These are phyloP conservation scores for Chytriomyces sp. DNA, from an alignment of 192 early-diverging fungal species.

Conservation along the genomic window DNA sequence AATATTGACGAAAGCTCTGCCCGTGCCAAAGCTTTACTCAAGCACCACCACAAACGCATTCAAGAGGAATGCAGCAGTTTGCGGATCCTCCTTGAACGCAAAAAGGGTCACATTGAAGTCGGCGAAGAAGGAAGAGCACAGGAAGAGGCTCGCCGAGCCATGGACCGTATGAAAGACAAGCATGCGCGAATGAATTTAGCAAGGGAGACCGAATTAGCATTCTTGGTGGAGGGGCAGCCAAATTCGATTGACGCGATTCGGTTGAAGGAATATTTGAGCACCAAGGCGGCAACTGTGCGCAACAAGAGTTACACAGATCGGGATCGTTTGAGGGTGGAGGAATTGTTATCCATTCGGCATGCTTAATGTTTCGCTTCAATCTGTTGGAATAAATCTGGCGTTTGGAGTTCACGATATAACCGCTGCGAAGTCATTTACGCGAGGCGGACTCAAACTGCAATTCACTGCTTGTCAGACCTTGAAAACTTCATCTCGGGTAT, in stretches of 20 bases:
- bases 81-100: slow-evolving; percentile 34
- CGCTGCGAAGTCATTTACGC: too few species aligned
- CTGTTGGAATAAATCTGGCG: too few species aligned
- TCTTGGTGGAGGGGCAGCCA: slow-evolving; percentile 56
- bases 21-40: slow-evolving; percentile 29
- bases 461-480: too few species aligned
- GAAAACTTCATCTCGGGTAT: too few species aligned
- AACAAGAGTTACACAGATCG: slow-evolving; percentile 37
- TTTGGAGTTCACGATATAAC: too few species aligned
- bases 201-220: slow-evolving; percentile 53
- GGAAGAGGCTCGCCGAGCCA: slow-evolving; percentile 32
- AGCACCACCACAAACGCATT: slow-evolving; percentile 20
- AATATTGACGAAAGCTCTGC: slow-evolving; percentile 45
- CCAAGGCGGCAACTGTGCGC: slow-evolving; percentile 21
- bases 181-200: slow-evolving; percentile 29
- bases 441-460: too few species aligned
- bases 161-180: slow-evolving; percentile 44
- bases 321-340: slow-evolving; percentile 44
- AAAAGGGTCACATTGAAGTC: slow-evolving; percentile 24
- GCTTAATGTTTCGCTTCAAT: too few species aligned
- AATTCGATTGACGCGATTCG: slow-evolving; percentile 59
- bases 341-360: slow-evolving; percentile 35
- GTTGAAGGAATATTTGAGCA: slow-evolving; percentile 52
- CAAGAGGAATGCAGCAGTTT: slow-evolving; percentile 30
- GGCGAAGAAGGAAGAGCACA: slow-evolving; percentile 29